phyloP scores from a whole-genome alignment of 371 early-diverging fungal genomes.

The Apophysomyces sp. region DNA sequence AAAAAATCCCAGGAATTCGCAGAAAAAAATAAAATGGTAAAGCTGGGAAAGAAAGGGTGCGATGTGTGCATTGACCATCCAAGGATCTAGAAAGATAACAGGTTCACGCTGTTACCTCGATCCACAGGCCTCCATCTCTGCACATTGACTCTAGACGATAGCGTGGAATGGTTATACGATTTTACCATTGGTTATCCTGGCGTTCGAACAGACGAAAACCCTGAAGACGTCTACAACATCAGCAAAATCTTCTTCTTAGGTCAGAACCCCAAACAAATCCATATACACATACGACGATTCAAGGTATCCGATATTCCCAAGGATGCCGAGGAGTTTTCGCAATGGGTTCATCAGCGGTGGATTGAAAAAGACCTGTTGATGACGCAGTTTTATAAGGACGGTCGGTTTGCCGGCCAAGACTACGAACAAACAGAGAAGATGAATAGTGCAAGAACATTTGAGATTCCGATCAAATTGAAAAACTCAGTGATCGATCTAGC shows the following conservation, averaged over 20 bases:
- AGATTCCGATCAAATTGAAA: slow-evolving; percentile 25
- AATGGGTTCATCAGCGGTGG: slow-evolving; percentile 80
- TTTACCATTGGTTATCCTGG: slow-evolving; percentile 82
- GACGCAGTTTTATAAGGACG: slow-evolving; percentile 74
- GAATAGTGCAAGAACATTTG: slow-evolving; percentile 12
- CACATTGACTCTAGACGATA: slow-evolving; percentile 53
- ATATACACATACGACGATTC: slow-evolving; percentile 72
- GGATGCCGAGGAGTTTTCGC: slow-evolving; percentile 60
- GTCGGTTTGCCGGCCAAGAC: slow-evolving; percentile 55
- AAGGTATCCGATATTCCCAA: slow-evolving; percentile 65
- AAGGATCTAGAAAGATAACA: slow-evolving; percentile 35
- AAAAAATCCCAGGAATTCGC: slow-evolving; percentile 44
- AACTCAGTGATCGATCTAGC: slow-evolving; percentile 23
- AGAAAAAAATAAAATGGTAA: slow-evolving; percentile 50
- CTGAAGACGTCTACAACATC: slow-evolving; percentile 72
- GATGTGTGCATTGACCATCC: neutral
- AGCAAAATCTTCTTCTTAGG: slow-evolving; percentile 63
- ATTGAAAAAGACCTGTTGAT: slow-evolving; percentile 85
- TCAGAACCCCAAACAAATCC: slow-evolving; percentile 63
- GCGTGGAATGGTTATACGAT: slow-evolving; percentile 72
- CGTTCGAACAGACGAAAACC: slow-evolving; percentile 58
- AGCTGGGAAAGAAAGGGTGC: neutral
- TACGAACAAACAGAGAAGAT: slow-evolving; percentile 2
- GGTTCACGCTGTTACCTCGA: slow-evolving; percentile 72
- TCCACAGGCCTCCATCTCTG: slow-evolving; percentile 72